These are phyloP conservation scores for Penicillium concentricum DNA, from an alignment of 2,329 filamentous ascomycete species.

Conservation along the genomic window DNA sequence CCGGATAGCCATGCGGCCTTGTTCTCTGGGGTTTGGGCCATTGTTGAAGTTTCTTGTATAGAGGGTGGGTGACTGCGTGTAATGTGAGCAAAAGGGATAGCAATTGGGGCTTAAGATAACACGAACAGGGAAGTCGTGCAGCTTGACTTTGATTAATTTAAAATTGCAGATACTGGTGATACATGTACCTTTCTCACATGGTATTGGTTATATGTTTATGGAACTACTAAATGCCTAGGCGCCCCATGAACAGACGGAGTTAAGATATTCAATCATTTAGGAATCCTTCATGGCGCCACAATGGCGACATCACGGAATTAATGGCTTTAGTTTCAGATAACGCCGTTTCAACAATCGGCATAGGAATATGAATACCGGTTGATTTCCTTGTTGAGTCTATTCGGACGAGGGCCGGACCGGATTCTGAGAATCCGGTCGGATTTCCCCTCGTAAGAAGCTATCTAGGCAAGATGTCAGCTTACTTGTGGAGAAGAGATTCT, in stretches of 20 bases:
- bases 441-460: not conserved
- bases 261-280: not conserved
- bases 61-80: not conserved
- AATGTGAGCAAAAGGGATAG: not conserved
- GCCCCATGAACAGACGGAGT: not conserved
- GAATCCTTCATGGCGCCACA: not conserved
- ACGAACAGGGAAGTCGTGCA: not conserved
- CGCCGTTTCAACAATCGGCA: not conserved
- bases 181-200: not conserved
- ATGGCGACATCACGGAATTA: not conserved
- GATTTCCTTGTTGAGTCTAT: not conserved
- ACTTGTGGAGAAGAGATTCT: too few relatives aligned
- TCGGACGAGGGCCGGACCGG: not conserved
- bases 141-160: not conserved
- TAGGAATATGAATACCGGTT: not conserved
- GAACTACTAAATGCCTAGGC: not conserved
- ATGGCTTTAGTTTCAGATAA: not conserved
- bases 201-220: not conserved
- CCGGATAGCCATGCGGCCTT: not conserved
- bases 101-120: not conserved
- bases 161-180: not conserved
- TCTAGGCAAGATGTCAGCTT: too few relatives aligned
- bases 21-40: not conserved
- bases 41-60: not conserved
- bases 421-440: not conserved